Evolutionary conservation across 306 rosid species (phyloP).

Genomic region (Quercus cerris): DNA sequence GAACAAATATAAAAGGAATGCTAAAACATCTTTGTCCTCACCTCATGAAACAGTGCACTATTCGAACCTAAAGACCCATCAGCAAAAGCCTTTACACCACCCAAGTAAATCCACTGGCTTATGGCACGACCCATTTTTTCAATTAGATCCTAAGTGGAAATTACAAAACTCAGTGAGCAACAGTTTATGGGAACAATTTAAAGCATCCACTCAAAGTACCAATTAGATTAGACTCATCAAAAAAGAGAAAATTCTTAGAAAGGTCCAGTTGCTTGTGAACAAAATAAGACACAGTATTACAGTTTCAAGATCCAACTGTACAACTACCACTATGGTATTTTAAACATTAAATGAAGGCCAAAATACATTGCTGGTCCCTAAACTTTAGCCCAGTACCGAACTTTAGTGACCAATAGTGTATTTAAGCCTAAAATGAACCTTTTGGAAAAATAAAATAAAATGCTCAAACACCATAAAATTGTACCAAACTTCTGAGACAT

Average conservation of each 20-base stretch:
- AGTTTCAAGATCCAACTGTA: background rate
- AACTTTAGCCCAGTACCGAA: too few relatives aligned
- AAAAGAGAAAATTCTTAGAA: background rate
- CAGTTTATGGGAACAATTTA: constrained; percentile 11
- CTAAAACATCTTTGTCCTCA: constrained; percentile 31
- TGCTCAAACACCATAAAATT: background rate
- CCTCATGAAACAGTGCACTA: constrained; percentile 88
- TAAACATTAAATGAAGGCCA: too few relatives aligned
- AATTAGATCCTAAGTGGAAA: constrained; percentile 53
- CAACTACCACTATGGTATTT: background rate
- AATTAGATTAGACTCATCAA: background rate
- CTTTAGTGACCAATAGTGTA: too few relatives aligned
- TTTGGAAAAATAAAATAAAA: background rate
- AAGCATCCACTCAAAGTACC: background rate
- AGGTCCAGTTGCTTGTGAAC: background rate
- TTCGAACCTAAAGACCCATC: constrained; percentile 88
- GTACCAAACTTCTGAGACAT: background rate
- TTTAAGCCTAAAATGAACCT: background rate
- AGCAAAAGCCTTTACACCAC: constrained; percentile 87
- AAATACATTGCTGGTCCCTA: too few relatives aligned
- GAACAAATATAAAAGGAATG: background rate
- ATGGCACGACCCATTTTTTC: constrained; percentile 45
- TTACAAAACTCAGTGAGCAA: constrained; percentile 11
- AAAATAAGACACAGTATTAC: background rate
- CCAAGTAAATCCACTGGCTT: constrained; percentile 82